Percentiles rank a stretch among this genome's conserved stretches.
Evolutionary conservation across 2,329 filamentous ascomycete genomes (phyloP).

Genomic region (Macroventuria anomochaeta): DNA sequence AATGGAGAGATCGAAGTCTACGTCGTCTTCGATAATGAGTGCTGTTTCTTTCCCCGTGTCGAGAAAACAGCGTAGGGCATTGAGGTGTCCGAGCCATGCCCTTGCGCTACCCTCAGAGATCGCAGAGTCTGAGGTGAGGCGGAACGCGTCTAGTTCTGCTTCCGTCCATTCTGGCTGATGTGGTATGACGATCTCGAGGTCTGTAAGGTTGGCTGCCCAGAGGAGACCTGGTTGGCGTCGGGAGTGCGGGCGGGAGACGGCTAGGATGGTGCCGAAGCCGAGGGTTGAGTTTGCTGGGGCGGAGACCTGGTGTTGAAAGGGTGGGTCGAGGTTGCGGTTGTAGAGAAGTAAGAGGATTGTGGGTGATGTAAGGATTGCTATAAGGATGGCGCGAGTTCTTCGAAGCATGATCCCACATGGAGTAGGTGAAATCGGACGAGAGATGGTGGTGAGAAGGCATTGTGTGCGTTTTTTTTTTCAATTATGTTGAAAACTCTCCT

Average conservation of each 20-base stretch:
- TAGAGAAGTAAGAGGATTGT: neutral
- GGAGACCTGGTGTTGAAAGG: neutral
- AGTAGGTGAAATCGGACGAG: neutral
- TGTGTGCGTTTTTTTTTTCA: too few relatives aligned
- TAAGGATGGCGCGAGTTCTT: neutral
- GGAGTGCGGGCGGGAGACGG: constrained; percentile 47
- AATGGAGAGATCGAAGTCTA: constrained; percentile 33
- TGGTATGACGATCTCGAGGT: constrained; percentile 49
- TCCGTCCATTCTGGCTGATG: constrained; percentile 49
- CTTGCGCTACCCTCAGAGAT: neutral
- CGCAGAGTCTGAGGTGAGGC: neutral
- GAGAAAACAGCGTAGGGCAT: constrained; percentile 11
- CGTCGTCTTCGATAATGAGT: constrained; percentile 39
- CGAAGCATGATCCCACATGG: neutral
- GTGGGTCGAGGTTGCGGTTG: neutral
- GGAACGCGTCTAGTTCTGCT: constrained; percentile 39
- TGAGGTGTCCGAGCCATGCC: neutral
- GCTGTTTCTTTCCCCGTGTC: constrained; percentile 31
- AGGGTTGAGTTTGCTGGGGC: constrained; percentile 20
- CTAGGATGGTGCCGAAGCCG: constrained; percentile 48
- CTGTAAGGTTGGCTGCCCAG: constrained; percentile 49
- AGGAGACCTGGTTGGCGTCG: constrained; percentile 45
- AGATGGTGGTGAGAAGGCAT: neutral
- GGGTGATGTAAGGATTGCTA: neutral
- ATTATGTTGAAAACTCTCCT: neutral